These are phyloP conservation scores for Entophlyctis luteolus DNA, from an alignment of 192 early-diverging fungal genomes.

Conservation along the genomic window DNA sequence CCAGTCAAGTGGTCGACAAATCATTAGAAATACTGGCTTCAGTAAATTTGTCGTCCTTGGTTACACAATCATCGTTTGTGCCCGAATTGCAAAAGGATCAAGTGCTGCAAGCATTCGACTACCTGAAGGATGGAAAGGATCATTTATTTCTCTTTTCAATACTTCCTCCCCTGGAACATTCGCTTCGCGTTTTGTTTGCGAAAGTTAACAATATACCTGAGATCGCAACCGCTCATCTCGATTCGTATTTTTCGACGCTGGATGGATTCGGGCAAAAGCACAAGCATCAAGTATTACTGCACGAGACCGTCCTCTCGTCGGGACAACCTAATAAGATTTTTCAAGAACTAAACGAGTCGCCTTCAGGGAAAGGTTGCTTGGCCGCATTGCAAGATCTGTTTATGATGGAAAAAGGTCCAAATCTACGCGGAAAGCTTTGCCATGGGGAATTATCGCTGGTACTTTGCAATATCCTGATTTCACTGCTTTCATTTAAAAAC, in stretches of 20 bases:
- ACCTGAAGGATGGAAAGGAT: not conserved
- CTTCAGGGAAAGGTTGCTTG: not conserved
- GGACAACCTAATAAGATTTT: not conserved
- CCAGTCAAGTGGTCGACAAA: not conserved
- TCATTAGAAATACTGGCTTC: not conserved
- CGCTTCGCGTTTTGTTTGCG: not conserved
- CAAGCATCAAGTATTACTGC: slow-evolving; percentile 7
- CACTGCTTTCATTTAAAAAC: too few relatives aligned
- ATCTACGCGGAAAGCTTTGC: slow-evolving; percentile 11
- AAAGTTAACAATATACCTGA: slow-evolving; percentile 10
- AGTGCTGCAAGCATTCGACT: not conserved
- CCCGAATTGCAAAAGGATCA: not conserved
- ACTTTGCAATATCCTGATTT: too few relatives aligned
- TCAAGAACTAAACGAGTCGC: not conserved
- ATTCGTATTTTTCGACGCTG: slow-evolving; percentile 17
- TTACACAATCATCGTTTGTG: not conserved
- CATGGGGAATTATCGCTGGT: slow-evolving; percentile 7
- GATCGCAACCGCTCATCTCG: not conserved
- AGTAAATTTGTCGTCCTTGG: not conserved
- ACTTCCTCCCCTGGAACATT: slow-evolving; percentile 5
- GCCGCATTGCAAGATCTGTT: slow-evolving; percentile 10
- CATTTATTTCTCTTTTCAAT: not conserved
- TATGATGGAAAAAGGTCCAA: slow-evolving; percentile 11
- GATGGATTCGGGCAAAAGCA: slow-evolving; percentile 20
- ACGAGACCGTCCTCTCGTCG: not conserved